Evolutionary conservation across 305 asterid genomes (phyloP).

Genomic region (Fraxinus velutina): DNA sequence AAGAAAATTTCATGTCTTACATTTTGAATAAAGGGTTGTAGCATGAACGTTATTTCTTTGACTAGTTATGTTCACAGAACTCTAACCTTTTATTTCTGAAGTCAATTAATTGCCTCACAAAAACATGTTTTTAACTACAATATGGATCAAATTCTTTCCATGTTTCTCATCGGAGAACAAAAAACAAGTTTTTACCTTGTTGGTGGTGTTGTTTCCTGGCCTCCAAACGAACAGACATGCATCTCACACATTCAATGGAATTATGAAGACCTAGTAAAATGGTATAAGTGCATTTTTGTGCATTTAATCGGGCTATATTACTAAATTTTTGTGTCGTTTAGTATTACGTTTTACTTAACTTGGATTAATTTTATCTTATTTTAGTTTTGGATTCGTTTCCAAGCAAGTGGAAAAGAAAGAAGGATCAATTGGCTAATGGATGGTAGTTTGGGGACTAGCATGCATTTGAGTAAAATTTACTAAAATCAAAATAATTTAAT

Average conservation of each 20-base stretch:
- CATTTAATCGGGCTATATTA: too few relatives aligned
- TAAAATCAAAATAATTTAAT: too few relatives aligned
- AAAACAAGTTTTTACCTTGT: neutral
- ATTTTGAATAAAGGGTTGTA: neutral
- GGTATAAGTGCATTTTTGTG: too few relatives aligned
- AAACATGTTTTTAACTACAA: neutral
- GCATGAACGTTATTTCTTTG: neutral
- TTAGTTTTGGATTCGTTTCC: too few relatives aligned
- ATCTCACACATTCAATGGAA: neutral
- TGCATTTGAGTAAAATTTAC: too few relatives aligned
- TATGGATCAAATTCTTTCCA: neutral
- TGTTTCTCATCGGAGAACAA: neutral
- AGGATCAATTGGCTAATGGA: too few relatives aligned
- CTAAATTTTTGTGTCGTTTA: too few relatives aligned
- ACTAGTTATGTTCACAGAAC: neutral
- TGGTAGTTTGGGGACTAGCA: too few relatives aligned
- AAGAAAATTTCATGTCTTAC: neutral
- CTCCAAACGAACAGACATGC: neutral
- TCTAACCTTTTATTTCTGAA: neutral
- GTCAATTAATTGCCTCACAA: neutral
- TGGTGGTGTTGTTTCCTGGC: neutral
- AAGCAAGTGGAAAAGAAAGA: too few relatives aligned
- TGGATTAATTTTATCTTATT: too few relatives aligned
- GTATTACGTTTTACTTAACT: too few relatives aligned
- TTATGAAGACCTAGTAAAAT: too few relatives aligned